phyloP scores from a whole-genome alignment of 371 early-diverging fungal species.

The Actinomortierella wolfii region DNA sequence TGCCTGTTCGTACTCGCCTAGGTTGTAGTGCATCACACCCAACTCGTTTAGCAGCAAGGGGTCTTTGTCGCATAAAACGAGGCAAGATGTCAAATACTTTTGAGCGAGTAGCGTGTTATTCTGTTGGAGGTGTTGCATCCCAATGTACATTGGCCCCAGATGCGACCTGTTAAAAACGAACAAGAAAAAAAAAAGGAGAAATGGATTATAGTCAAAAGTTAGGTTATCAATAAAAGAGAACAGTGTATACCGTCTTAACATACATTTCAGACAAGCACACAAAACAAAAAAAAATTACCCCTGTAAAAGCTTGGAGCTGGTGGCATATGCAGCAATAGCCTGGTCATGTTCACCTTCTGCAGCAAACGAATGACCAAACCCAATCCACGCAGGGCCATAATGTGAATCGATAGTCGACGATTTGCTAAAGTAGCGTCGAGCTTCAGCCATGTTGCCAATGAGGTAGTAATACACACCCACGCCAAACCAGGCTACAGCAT shows the following conservation, averaged over 20 bases:
- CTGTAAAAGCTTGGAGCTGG: slow-evolving; percentile 61
- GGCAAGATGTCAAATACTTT: slow-evolving; percentile 60
- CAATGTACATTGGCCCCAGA: slow-evolving; percentile 72
- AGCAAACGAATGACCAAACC: slow-evolving; percentile 81
- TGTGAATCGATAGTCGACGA: slow-evolving; percentile 62
- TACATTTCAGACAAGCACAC: background rate
- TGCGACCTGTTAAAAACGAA: slow-evolving; percentile 56
- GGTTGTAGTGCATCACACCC: slow-evolving; percentile 63
- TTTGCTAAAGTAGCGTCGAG: slow-evolving; percentile 66
- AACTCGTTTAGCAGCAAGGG: slow-evolving; percentile 73
- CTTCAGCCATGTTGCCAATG: slow-evolving; percentile 60
- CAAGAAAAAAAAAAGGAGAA: background rate
- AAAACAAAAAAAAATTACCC: slow-evolving; percentile 56
- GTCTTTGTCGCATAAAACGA: slow-evolving; percentile 59
- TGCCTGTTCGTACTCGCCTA: slow-evolving; percentile 57
- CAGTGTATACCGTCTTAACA: background rate
- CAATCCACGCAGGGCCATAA: slow-evolving; percentile 78
- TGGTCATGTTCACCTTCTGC: slow-evolving; percentile 76
- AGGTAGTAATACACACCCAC: slow-evolving; percentile 77
- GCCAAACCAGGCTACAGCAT: slow-evolving; percentile 69
- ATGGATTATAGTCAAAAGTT: too few species aligned
- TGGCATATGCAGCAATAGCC: slow-evolving; percentile 76
- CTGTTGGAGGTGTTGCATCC: slow-evolving; percentile 73
- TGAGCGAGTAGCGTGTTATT: slow-evolving; percentile 58
- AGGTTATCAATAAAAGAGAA: too few species aligned